A percentile compares a stretch with the other conserved stretches of the same genome.
Conservation (phyloP, 202 grass and related monocot genomes). For the Cymbopogon flexuosus region DNA sequence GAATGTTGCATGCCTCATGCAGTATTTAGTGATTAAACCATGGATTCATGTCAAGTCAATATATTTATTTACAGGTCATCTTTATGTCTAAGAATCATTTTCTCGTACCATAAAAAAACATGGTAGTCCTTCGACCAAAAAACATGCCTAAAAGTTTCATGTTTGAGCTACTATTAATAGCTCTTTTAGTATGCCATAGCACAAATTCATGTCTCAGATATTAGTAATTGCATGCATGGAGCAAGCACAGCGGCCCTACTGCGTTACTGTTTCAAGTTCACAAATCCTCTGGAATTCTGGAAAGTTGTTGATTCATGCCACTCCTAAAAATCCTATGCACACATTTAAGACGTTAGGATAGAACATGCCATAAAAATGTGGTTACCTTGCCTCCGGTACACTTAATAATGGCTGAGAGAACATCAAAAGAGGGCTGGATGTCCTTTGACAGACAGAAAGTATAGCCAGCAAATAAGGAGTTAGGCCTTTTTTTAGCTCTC, state of each 20-base stretch:
- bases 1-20: background rate
- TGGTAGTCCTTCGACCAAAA: background rate
- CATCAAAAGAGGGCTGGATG: conserved; percentile 49
- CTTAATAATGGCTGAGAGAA: conserved; percentile 55
- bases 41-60: background rate
- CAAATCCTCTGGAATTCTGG: background rate
- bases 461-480: conserved; percentile 58
- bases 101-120: background rate
- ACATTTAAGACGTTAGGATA: background rate
- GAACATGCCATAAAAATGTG: background rate
- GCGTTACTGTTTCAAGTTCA: background rate
- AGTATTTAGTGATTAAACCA: background rate
- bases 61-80: background rate
- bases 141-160: background rate
- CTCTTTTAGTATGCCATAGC: background rate
- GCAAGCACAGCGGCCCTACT: background rate
- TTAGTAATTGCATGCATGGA: background rate
- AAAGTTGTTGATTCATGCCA: background rate
- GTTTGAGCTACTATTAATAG: background rate
- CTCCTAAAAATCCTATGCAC: background rate
- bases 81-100: conserved; percentile 4
- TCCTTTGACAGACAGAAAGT: conserved; percentile 68
- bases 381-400: conserved; percentile 75
- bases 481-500: conserved; percentile 62
- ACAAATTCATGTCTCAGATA: conserved; percentile 8